Base-by-base conservation (phyloP, 2,329 filamentous ascomycete genomes). In the Colletotrichum endophyticum region DNA sequence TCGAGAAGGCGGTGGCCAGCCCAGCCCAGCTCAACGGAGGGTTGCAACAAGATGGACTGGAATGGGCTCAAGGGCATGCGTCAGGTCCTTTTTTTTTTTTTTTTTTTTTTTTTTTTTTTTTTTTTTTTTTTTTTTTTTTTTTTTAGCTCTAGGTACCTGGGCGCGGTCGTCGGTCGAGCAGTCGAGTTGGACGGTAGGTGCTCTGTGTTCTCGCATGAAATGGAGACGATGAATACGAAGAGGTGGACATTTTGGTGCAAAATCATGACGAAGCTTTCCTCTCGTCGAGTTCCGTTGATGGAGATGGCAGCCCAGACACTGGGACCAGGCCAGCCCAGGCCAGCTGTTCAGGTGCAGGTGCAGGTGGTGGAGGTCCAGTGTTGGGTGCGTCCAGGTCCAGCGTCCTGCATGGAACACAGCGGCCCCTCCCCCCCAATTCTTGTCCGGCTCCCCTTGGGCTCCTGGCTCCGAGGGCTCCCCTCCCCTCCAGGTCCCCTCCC, bases 1-100 rank as follows among this genome's bases (percentile, higher is more conserved):
- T 56, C 62, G 56, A 62, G 73, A 73, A 76, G 63, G 73, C 70
- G 56, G 70, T 76, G 73, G 70, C 70, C 73, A 73, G 39, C 30
- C 66, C 66, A 22, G 66, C 32, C 66, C 53, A 44, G 63, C 63
- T 25, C n/a, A 49, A 19, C 53, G 70, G 70, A 63, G 73, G 63
- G 70, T 68, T 73, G 70, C 63, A 76, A 34, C 63, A 66, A 44
- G 39, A 59, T 27, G 36, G 61, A 34, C 57, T 72, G 61, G 68
- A 75, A 71, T 75, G 68, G 44, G 72, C 53, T 49, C 53, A 30
- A 39, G 61, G 69, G 28, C 44, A 34, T 62, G 36, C 36, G 44
- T 63, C 30, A 30, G 72, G 68, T 9, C 62, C n/a, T 11, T 30
- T 30, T 27, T 27, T 49, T 68, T 62, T 13, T 13, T 34, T 13